Evolutionary conservation across 129 eudicot species (phyloP).

Genomic region (Helichrysum umbraculigerum): DNA sequence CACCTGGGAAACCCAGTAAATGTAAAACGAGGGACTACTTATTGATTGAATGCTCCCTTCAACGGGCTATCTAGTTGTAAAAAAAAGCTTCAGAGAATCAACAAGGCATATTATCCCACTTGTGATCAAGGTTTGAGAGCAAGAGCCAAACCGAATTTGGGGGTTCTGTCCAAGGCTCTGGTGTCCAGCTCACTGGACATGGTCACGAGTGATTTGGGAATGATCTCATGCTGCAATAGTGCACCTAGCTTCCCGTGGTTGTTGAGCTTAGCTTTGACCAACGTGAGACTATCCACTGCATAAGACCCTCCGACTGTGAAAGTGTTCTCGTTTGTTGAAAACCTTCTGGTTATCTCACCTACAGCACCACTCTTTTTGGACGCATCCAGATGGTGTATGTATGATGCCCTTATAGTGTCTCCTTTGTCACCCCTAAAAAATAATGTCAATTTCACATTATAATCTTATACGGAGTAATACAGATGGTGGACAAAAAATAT

Average conservation of each 20-base stretch:
- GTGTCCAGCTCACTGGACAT: conserved; percentile 82
- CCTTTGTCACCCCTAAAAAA: conserved; percentile 76
- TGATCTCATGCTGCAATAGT: conserved; percentile 73
- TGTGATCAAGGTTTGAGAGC: conserved; percentile 65
- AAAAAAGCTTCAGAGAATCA: neutral
- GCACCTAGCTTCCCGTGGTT: conserved; percentile 73
- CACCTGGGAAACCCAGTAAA: conserved; percentile 12
- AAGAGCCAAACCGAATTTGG: conserved; percentile 72
- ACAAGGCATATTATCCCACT: neutral
- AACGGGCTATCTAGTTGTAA: neutral
- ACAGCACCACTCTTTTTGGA: conserved; percentile 69
- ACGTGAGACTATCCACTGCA: conserved; percentile 60
- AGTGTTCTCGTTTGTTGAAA: conserved; percentile 81
- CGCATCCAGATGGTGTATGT: conserved; percentile 61
- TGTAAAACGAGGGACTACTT: conserved; percentile 13
- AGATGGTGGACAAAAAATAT: neutral
- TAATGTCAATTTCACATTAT: neutral
- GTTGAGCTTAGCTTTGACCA: conserved; percentile 70
- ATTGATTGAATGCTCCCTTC: conserved; percentile 28
- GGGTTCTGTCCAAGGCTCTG: conserved; percentile 73
- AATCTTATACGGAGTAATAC: neutral
- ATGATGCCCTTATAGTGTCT: conserved; percentile 74
- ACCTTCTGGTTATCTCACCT: conserved; percentile 68
- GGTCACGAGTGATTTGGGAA: conserved; percentile 63
- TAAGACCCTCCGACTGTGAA: conserved; percentile 77